A percentile compares a stretch with the other conserved stretches of the same genome.
phyloP scores from a whole-genome alignment of 2,329 filamentous ascomycete genomes.

The Penicillium sp. region DNA sequence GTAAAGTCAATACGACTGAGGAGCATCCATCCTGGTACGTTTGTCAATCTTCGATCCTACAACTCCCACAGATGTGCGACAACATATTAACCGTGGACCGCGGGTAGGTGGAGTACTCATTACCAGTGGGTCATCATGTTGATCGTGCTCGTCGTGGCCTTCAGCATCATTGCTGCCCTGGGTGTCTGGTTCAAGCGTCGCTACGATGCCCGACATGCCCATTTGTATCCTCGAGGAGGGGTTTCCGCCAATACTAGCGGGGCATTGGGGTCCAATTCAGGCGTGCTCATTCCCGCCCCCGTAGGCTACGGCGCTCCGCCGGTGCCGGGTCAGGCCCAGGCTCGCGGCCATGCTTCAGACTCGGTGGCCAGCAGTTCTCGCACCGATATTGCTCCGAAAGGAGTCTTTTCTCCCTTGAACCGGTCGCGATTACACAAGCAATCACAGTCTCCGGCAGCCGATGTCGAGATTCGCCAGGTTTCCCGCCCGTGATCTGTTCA shows the following conservation, averaged over 20 bases:
- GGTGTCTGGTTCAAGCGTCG: conserved; percentile 67
- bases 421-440: conserved; percentile 24
- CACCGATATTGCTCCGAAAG: conserved; percentile 21
- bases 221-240: conserved; percentile 26
- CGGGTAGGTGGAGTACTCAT: conserved; percentile 51
- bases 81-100: no score
- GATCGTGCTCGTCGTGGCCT: conserved; percentile 64
- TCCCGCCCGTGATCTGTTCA: conserved; percentile 8
- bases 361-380: conserved; percentile 29
- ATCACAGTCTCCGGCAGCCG: conserved; percentile 9
- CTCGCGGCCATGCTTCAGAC: conserved; percentile 3
- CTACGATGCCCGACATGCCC: conserved; percentile 57
- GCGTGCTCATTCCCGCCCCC: conserved; percentile 13
- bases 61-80: not conserved
- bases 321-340: conserved; percentile 2
- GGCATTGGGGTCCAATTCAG: conserved; percentile 14
- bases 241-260: conserved; percentile 21
- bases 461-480: conserved; percentile 27
- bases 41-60: not conserved
- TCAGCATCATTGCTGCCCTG: conserved; percentile 60
- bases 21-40: conserved; percentile 26
- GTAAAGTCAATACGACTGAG: conserved; percentile 1
- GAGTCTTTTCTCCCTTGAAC: conserved; percentile 5
- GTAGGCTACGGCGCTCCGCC: not conserved
- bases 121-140: conserved; percentile 80